A percentile compares a stretch with the other conserved stretches of the same genome.
These are phyloP conservation scores for Bacidia gigantensis DNA, from an alignment of 495 filamentous ascomycete species.

Conservation along the genomic window DNA sequence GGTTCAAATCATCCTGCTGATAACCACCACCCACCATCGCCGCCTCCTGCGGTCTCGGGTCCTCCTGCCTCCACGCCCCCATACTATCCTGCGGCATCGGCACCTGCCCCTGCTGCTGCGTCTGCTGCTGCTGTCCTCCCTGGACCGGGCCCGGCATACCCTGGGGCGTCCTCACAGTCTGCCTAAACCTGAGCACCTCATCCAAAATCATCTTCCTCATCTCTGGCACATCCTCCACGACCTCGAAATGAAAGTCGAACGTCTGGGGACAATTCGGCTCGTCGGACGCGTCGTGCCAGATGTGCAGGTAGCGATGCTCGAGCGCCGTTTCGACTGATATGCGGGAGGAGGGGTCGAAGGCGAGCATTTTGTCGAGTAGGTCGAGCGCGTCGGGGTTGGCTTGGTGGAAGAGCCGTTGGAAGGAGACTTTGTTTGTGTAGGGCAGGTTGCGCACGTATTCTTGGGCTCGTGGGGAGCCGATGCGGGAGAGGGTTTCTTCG, in stretches of 20 bases:
- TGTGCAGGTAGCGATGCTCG: conserved; percentile 88
- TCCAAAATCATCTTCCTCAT: conserved; percentile 97
- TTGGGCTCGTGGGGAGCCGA: conserved; percentile 89
- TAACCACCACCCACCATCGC: conserved; percentile 36
- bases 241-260: conserved; percentile 97
- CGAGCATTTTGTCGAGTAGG: conserved; percentile 88
- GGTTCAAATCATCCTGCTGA: conserved; percentile 48
- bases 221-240: conserved; percentile 78
- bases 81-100: conserved; percentile 56
- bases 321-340: conserved; percentile 88
- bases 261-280: conserved; percentile 85
- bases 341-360: conserved; percentile 84
- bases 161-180: conserved; percentile 54
- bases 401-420: conserved; percentile 77
- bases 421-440: conserved; percentile 85
- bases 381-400: conserved; percentile 95
- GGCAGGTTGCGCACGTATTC: conserved; percentile 98
- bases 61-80: conserved; percentile 53
- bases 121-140: conserved; percentile 29
- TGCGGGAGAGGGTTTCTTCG: conserved; percentile 85
- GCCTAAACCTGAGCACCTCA: conserved; percentile 74
- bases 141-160: conserved; percentile 19
- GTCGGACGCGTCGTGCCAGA: conserved; percentile 96
- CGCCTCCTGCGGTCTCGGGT: conserved; percentile 72
- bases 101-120: conserved; percentile 36